Evolutionary conservation across 108 stramenopile species (phyloP), one percentile per base, ranked within the genome.

Genomic region (Nitzschia sp.): DNA sequence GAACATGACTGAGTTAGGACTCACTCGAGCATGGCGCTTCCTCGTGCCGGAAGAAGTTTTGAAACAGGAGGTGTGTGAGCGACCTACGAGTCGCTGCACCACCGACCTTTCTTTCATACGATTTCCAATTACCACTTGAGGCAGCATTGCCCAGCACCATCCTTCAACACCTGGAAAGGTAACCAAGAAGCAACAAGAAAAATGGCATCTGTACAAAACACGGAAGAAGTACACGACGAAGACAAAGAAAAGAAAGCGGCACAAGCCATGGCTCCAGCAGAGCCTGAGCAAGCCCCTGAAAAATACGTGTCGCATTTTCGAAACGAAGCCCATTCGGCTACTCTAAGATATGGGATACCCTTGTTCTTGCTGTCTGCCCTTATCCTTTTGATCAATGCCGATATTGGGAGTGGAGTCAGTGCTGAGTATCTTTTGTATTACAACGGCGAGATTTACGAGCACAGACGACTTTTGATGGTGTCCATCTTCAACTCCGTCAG

Each of bases 371-470:
- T 71, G 5, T 29, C 15, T 7, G 56, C 56, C 19, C 24, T 67
- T 26, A 15, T 44, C 8, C 42, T 78, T 7, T 48, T 78, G 26
- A n/a, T 71, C 24, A 48, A 22, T 50, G 53, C 77, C 59, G 70
- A 78, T 48, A 46, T 78, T 66, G 77, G 69, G 7, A 70, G 69
- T 37, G 77, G 77, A 17, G 77, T 78, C 21, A 63, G 29, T 15
- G 77, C 66, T 21, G 60, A 60, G 20, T 52, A 51, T 9, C 40
- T 78, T 29, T 11, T 78, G 51, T 26, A 71, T 52, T 6, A 53
- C 20, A 41, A 70, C 51, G 69, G 69, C 0, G 69, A 60, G 26
- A 37, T 59, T 22, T 25, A 51, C 1, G 69, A 70, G 54, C 29
- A 25, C 10, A 21, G 34, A 10, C 10, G 29, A 12, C 34, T 70